Base-by-base conservation (phyloP, 2,329 filamentous ascomycete species). In the Colletotrichum camelliae region DNA sequence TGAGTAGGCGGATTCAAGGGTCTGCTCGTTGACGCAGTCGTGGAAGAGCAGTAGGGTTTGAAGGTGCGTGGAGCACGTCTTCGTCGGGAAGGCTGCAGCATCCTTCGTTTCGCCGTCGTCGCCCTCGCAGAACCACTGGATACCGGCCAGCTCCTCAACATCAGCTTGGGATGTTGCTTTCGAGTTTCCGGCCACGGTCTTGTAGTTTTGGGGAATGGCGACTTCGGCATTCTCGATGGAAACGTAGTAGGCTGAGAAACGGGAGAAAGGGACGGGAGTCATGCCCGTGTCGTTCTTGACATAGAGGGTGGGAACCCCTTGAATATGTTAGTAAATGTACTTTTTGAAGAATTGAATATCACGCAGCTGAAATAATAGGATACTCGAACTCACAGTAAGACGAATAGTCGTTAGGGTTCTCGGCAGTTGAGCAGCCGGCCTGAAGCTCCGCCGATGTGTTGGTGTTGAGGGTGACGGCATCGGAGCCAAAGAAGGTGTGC, bases 241-340 rank as follows among this genome's bases (percentile, higher is more conserved):
- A 37, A 81, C 86, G 80, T 89, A 89, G 81, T 88, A 89, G 21
- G 87, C 85, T 48, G 82, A 85, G 82, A 89, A 89, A 68, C 85
- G 84, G 70, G 77, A 79, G 64, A 80, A 80, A 69, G 78, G 82
- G 15, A 83, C 83, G 18, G 82, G 81, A 9, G 78, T 84, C 43
- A 81, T 81, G n/a, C 75, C 79, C 43, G 82, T 81, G 27, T 82
- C 78, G 48, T 79, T 77, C 9, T 83, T 84, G 77, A 83, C 84
- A 2, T 85, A 82, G 4, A 86, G 80, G 0, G 87, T 88, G 0
- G 86, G 87, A 1, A 84, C 81, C 87, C 84, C 78, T 79, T 8
- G 1, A 2, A 5, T 5, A 15, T 31, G 55, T 69, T 5, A 73
- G 70, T 15, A 4, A 5, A 39, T 21, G 24, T n/a, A 1, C 0